Evolutionary conservation across 768 basidiomycete species (phyloP).

Genomic region (Erythrobasidium yunnanense): DNA sequence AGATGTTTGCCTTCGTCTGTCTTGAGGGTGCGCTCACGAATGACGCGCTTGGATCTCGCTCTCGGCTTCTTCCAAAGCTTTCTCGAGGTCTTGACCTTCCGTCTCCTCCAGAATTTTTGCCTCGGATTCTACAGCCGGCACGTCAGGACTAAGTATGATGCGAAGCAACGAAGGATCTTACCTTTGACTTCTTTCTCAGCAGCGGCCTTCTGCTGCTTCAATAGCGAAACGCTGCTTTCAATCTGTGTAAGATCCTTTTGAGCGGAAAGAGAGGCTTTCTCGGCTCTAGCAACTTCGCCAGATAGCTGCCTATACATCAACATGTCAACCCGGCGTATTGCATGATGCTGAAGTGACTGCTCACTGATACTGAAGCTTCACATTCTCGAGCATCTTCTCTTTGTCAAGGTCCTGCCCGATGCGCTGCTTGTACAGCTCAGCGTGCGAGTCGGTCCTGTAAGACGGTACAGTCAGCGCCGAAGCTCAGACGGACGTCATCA

Average conservation of each 20-base stretch:
- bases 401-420: conserved; percentile 53
- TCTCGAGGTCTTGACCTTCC: conserved; percentile 31
- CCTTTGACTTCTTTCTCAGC: conserved; percentile 58
- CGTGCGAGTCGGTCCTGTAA: conserved; percentile 55
- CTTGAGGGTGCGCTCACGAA: conserved; percentile 27
- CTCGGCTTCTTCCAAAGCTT: conserved; percentile 39
- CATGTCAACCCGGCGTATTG: neutral
- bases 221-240: conserved; percentile 54
- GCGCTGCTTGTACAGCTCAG: conserved; percentile 55
- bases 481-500: neutral
- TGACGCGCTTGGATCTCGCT: conserved; percentile 38
- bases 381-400: conserved; percentile 63
- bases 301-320: conserved; percentile 47
- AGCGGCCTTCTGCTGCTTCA: conserved; percentile 53
- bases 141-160: too few relatives aligned
- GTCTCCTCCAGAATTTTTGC: conserved; percentile 46
- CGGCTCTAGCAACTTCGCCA: conserved; percentile 49
- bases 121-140: conserved; percentile 50
- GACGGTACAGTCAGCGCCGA: neutral
- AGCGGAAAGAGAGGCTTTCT: conserved; percentile 45
- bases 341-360: conserved; percentile 32
- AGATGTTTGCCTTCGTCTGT: neutral
- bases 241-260: conserved; percentile 55
- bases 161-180: conserved; percentile 43
- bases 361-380: conserved; percentile 54